phyloP scores from a whole-genome alignment of 2,329 filamentous ascomycete species.

The Cryoendolithus antarcticus region DNA sequence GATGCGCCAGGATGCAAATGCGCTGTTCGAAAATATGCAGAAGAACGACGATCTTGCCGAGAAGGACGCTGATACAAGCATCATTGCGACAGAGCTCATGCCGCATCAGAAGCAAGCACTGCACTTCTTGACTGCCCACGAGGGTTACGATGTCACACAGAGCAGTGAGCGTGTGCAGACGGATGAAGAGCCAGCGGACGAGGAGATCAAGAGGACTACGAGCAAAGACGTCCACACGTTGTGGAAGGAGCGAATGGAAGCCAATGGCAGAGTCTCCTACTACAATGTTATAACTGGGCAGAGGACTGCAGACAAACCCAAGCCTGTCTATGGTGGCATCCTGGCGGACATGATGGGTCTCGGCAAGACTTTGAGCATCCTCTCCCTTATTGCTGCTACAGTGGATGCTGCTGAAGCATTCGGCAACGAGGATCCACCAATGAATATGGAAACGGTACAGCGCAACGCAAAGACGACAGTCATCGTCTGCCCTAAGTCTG shows the following conservation, averaged over 20 bases:
- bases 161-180: constrained; percentile 30
- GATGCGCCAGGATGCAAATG: constrained; percentile 69
- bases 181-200: constrained; percentile 6
- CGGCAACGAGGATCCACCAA: constrained; percentile 11
- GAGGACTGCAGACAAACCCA: constrained; percentile 27
- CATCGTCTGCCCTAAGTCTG: constrained; percentile 78
- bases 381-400: constrained; percentile 81
- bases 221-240: constrained; percentile 43
- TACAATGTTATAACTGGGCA: constrained; percentile 78
- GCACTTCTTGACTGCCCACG: constrained; percentile 71
- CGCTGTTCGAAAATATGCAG: constrained; percentile 75
- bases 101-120: constrained; percentile 84
- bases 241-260: constrained; percentile 54
- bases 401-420: constrained; percentile 34
- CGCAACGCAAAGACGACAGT: constrained; percentile 69
- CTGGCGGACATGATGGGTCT: constrained; percentile 95
- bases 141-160: constrained; percentile 47
- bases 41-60: constrained; percentile 64
- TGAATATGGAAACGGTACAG: constrained; percentile 25
- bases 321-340: constrained; percentile 54
- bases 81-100: constrained; percentile 57
- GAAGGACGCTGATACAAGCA: constrained; percentile 49
- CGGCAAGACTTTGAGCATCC: constrained; percentile 97
- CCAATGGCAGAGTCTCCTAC: constrained; percentile 50
- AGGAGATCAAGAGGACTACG: neutral